phyloP scores from a whole-genome alignment of 371 early-diverging fungal species.

The Blyttiomyces sp. region DNA sequence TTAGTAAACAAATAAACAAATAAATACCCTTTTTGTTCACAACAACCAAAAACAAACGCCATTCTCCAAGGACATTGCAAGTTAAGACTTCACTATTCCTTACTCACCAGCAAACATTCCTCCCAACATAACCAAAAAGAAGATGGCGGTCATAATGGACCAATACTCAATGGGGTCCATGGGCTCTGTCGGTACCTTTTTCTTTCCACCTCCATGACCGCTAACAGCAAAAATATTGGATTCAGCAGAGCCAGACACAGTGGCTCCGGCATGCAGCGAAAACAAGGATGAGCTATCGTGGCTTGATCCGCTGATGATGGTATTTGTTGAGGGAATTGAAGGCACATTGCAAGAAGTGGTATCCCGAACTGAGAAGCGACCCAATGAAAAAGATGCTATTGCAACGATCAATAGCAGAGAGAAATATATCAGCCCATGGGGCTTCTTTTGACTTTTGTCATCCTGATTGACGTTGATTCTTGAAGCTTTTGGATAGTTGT shows the following conservation, averaged over 20 bases:
- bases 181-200: constrained; percentile 12
- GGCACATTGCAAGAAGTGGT: too few species aligned
- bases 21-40: constrained; percentile 5
- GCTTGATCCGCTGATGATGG: not conserved
- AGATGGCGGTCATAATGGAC: constrained; percentile 29
- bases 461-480: too few species aligned
- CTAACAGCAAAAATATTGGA: too few species aligned
- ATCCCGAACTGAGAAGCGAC: too few species aligned
- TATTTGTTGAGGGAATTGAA: too few species aligned
- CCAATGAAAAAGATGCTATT: too few species aligned
- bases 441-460: too few species aligned
- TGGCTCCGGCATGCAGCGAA: not conserved
- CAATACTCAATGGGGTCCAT: constrained; percentile 26
- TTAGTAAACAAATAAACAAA: not conserved
- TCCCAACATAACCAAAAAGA: constrained; percentile 64
- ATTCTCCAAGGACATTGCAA: not conserved
- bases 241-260: too few species aligned
- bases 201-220: not conserved
- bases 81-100: constrained; percentile 33
- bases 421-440: too few species aligned
- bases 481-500: too few species aligned
- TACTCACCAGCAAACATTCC: constrained; percentile 85
- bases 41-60: too few species aligned
- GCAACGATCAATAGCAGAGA: too few species aligned
- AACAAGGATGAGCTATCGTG: not conserved